A percentile compares a stretch with the other conserved stretches of the same genome.
These are phyloP conservation scores for Halenospora varia DNA, from an alignment of 495 filamentous ascomycete species.

Conservation along the genomic window DNA sequence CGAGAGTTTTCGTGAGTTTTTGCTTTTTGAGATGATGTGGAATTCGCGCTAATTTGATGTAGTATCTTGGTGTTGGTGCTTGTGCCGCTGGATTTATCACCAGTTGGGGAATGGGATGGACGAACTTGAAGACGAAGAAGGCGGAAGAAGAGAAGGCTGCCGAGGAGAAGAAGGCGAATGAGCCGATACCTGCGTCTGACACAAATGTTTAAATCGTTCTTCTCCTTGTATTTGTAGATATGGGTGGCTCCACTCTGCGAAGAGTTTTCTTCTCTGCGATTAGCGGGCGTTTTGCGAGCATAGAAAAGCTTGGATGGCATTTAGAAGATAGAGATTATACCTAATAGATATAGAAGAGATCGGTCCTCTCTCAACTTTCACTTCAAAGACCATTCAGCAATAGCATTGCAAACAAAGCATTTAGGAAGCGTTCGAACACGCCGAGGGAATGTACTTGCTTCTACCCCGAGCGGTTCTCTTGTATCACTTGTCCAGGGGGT, in stretches of 20 bases:
- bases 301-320: too few species aligned
- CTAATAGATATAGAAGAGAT: not conserved
- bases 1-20: slow-evolving; percentile 7
- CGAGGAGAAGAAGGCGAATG: not conserved
- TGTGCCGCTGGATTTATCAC: not conserved
- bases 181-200: not conserved
- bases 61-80: not conserved
- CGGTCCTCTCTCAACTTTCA: too few species aligned
- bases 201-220: not conserved
- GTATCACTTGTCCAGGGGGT: not conserved
- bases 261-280: not conserved
- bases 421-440: too few species aligned
- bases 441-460: not conserved
- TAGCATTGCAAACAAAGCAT: too few species aligned
- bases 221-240: not conserved
- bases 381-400: too few species aligned
- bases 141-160: not conserved
- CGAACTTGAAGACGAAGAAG: not conserved
- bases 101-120: not conserved
- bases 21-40: not conserved
- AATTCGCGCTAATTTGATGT: not conserved
- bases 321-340: not conserved
- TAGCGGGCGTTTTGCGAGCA: not conserved
- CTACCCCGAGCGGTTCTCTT: not conserved
- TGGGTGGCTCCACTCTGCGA: not conserved